Evolutionary conservation across 305 asterid species (phyloP), one percentile per base, ranked within the genome.

Genomic region (Solanum hybrid): DNA sequence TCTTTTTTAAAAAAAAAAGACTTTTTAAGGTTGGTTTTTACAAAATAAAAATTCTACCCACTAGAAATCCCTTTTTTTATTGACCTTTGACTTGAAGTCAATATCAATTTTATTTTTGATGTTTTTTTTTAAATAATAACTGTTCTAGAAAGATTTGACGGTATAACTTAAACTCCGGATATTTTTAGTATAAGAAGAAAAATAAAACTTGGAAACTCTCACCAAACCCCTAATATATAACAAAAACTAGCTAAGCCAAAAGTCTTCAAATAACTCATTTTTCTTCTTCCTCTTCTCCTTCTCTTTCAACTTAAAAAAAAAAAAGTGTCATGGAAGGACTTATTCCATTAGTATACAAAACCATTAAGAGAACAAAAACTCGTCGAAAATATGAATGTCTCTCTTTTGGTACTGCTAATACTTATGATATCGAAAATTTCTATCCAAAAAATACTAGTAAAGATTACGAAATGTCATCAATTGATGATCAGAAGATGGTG

Each of bases 291-390:
- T 14, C 57, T 40, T 81, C 69, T 40, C 11, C 86, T 24, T 39
- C 26, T 37, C n/a, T 24, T n/a, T 11, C 61, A 80, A 80, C 7
- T 12, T 6, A 5, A 78, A n/a, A 81, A 28, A 33, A 13, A 40
- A 10, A 11, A 22, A 33, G 12, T 22, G 0, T 14, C 22, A 91
- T 91, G 92, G 92, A 91, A 88, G 92, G 92, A 40, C 78, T 91
- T 12, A 78, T 91, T 69, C 92, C 92, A 22, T 22, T 91, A 77
- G 89, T 91, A 2, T 88, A 84, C 77, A 91, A 78, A 71, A 89
- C 84, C 34, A 89, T 91, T 33, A 91, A 89, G 88, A 89, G 87
- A 51, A 89, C 14, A 35, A 91, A 80, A 88, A 89, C 57, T 74
- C 91, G 71, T 24, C 88, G 89, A 51, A 40, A 42, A 6, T 91